Base-by-base conservation (phyloP, 768 basidiomycete genomes). In the Collybiopsis confluens region DNA sequence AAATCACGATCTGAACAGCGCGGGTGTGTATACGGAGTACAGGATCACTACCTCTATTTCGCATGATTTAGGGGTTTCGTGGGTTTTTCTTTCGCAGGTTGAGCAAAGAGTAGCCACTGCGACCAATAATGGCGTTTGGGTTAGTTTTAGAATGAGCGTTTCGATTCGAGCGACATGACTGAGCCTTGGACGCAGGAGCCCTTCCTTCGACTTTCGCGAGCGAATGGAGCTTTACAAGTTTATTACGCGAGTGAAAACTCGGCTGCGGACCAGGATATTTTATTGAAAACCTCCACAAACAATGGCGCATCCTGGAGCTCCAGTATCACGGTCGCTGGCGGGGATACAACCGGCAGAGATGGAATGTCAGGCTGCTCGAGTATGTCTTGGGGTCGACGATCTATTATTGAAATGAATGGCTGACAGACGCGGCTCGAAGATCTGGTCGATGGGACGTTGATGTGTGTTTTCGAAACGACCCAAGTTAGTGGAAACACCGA, bases 391-490 rank as follows among this genome's bases (percentile, higher is more conserved):
- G n/a, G n/a, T n/a, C n/a, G n/a, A n/a, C n/a, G n/a, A n/a, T n/a
- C n/a, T n/a, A n/a, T n/a, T n/a, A n/a, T n/a, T n/a, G n/a, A n/a
- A n/a, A n/a, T n/a, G n/a, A n/a, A n/a, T n/a, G n/a, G n/a, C n/a
- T n/a, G n/a, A n/a, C n/a, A n/a, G n/a, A n/a, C n/a, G n/a, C n/a
- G n/a, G n/a, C n/a, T 20, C 18, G 6, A 15, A 40, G 38, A 40
- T n/a, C n/a, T 40, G 38, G 38, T 16, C 18, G n/a, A 16, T 20
- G 38, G 38, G 5, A 58, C 46, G 26, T 44, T 64, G 6, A 37
- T 61, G 5, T 64, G 63, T 35, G 52, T 62, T 11, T 64, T 64
- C 38, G 63, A 64, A 53, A 64, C 63, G 7, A 64, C 63, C 21
- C 55, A 64, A 40, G 59, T 57, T 1, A 55, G 58, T 18, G 38